Base-by-base conservation (phyloP, 768 basidiomycete species). In the Agaricus blazei region DNA sequence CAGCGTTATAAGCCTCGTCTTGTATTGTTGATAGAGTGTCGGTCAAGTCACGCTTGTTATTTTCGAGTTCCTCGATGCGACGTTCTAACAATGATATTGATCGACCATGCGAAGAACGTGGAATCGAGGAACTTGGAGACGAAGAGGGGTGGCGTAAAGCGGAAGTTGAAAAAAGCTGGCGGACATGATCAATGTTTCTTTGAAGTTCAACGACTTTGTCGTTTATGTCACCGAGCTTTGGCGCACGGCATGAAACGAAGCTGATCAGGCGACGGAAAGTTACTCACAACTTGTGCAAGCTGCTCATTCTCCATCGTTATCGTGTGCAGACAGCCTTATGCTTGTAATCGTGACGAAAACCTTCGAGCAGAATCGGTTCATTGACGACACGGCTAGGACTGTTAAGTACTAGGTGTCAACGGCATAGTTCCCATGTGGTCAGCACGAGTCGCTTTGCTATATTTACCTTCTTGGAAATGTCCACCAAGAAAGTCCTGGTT, bases 401-500 rank as follows among this genome's bases (percentile, higher is more conserved):
- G 11, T 34, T 34, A 34, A 34, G 34, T 8, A 34, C 11, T 3
- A 34, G 34, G 19, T 19, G 19, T 34, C 7, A 7, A 34, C 1
- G 34, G 8, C 34, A 34, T 34, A 34, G 34, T 34, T 34, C 34
- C 34, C 34, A 34, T 4, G 8, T 34, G 34, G 8, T 11, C 11
- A 11, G 34, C 34, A 34, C 34, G 34, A 34, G 34, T 34, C 34
- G 34, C 34, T 34, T 34, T 7, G 11, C 34, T 34, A 34, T 34
- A 34, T 8, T 34, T 34, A 34, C 34, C 34, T 11, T 34, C 34
- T 3, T 11, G 1, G 24, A 27, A 28, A 56, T 49, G 48, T 59
- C 67, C 51, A 59, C 70, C 12, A 64, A 65, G 44, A 75, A 68
- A 57, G 68, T 78, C 41, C 65, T 90, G 43, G 81, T 94, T 44